Conservation (phyloP, 2,329 filamentous ascomycete genomes). For the Pyricularia grisea region DNA sequence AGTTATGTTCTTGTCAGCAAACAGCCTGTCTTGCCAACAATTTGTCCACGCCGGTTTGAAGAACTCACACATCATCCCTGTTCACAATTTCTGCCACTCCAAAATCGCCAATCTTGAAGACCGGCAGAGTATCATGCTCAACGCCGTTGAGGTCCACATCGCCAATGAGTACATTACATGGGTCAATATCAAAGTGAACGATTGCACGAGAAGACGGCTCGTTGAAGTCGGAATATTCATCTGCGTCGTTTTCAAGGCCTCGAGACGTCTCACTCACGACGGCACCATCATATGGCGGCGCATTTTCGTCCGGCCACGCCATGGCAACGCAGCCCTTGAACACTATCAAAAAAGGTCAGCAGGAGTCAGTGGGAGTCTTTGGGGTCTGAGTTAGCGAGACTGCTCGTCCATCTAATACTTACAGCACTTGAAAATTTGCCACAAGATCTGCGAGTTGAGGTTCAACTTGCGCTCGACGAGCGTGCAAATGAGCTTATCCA, state of each 20-base stretch:
- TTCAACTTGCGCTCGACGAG: not conserved
- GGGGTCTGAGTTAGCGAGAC: not conserved
- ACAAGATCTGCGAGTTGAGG: not conserved
- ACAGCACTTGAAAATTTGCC: not conserved
- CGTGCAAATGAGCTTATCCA: not conserved
- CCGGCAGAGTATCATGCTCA: not conserved
- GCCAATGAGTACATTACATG: not conserved
- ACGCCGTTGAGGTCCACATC: not conserved
- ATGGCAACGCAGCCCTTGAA: not conserved
- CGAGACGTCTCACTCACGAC: not conserved
- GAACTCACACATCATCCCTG: not conserved
- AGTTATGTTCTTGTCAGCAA: not conserved
- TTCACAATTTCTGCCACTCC: not conserved
- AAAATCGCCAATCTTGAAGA: not conserved
- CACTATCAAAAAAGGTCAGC: not conserved
- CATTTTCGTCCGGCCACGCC: not conserved
- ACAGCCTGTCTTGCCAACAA: not conserved
- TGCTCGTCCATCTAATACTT: not conserved
- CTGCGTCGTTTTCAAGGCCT: not conserved
- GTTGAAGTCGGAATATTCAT: not conserved
- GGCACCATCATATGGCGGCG: too few species aligned
- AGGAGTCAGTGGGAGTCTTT: too few species aligned
- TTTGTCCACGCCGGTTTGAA: not conserved
- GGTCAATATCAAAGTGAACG: conserved; percentile 3
- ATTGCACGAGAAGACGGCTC: not conserved